A percentile compares a stretch with the other conserved stretches of the same genome.
phyloP scores from a whole-genome alignment of 2,329 filamentous ascomycete genomes.

The Rhexocercosporidium sp. region DNA sequence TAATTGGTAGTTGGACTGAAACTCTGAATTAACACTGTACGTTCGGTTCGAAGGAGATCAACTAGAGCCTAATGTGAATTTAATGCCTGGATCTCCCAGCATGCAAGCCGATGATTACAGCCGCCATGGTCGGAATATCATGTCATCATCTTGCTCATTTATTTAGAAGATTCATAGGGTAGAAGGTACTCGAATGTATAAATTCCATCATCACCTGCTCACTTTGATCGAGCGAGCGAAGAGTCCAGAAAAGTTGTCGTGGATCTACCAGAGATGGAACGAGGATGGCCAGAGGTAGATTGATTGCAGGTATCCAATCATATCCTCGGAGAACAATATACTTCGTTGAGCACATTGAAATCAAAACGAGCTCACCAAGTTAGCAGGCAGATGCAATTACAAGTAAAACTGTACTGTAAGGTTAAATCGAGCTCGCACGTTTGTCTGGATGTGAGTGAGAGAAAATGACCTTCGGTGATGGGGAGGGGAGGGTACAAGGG shows the following conservation, averaged over 20 bases:
- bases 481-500: background rate
- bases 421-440: background rate
- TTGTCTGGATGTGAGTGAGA: background rate
- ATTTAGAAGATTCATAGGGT: no score
- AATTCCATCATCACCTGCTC: background rate
- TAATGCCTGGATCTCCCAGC: no score
- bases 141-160: background rate
- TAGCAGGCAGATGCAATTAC: background rate
- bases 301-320: background rate
- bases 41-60: no score
- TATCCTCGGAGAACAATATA: background rate
- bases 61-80: no score
- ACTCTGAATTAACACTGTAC: no score
- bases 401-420: no score
- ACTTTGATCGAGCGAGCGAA: background rate
- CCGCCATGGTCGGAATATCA: slow-evolving; percentile 6
- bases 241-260: background rate
- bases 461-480: no score
- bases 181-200: background rate
- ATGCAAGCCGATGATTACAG: slow-evolving; percentile 10
- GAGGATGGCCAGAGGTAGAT: slow-evolving; percentile 7
- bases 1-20: no score
- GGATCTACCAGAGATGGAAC: background rate
- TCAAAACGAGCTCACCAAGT: background rate
- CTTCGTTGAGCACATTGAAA: no score